Evolutionary conservation across 352 stramenopile genomes (phyloP), one percentile per base, ranked within the genome.

Genomic region (Pythium volutum): DNA sequence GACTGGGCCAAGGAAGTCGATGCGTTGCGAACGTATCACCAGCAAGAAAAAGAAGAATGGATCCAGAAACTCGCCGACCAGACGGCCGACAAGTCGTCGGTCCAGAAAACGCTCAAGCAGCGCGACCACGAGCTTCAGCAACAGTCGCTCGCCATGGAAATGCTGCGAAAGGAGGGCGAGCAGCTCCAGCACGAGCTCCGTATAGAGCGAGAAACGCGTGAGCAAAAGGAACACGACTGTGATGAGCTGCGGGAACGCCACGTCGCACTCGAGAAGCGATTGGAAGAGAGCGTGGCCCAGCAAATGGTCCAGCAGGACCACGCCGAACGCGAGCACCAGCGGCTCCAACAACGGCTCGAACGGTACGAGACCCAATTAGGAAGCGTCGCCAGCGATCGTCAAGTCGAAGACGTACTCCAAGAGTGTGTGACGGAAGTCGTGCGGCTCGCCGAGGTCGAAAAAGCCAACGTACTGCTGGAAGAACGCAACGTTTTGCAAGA

Each of bases 401-500:
- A 90, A 27, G 79, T 94, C 2, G 74, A 80, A 43, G 68, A 77
- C 33, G 64, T 82, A 27, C 48, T 94, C 29, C 73, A 65, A 25
- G 75, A 84, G 11, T 88, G 77, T 38, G 79, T 91, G 25, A 54
- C 63, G 3, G 73, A 84, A 55, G 78, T 94, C 4, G 66, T 76
- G 25, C 79, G 71, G 7, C 62, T 75, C 39, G 67, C 78, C 1
- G 76, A 90, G 53, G 67, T 76, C 49, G 84, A 94, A 16, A 91
- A 84, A 46, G 61, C 85, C 16, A 57, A 55, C 1, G 74, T 74
- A 9, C 48, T 93, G 15, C 69, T 77, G 36, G 83, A 95, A 36
- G 85, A 95, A 64, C 80, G 84, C 15, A 70, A 73, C n/a, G 72
- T 88, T 26, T 58, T 95, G 33, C 80, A 91, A 50, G 71, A 88